Percentiles rank a stretch among this genome's conserved stretches.
Evolutionary conservation across 148 eudicot species (phyloP).

Genomic region (Arctostaphylos glauca): DNA sequence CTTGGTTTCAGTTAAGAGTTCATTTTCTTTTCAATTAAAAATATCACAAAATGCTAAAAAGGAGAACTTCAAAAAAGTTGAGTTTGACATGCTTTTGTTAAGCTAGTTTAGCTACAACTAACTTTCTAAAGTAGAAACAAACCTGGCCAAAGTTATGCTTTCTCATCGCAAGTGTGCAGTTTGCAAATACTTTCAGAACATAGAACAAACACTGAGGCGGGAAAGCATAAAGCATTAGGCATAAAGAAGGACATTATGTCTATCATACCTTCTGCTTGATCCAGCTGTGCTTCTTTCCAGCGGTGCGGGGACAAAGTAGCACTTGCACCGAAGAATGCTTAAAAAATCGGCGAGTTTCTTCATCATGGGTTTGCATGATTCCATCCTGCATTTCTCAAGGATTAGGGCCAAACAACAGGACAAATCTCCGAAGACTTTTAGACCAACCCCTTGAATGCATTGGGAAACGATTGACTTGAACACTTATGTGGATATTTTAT

Average conservation of each 20-base stretch:
- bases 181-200: background rate
- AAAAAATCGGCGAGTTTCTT: conserved; percentile 91
- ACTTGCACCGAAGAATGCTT: conserved; percentile 97
- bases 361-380: conserved; percentile 94
- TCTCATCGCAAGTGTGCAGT: background rate
- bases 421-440: background rate
- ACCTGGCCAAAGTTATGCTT: background rate
- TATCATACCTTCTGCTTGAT: conserved; percentile 68
- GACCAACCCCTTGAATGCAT: background rate
- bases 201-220: background rate
- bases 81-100: background rate
- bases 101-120: background rate
- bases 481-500: too few relatives aligned
- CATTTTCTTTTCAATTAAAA: background rate
- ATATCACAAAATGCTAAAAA: background rate
- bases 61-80: background rate
- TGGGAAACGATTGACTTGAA: background rate
- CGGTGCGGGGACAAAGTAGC: conserved; percentile 75
- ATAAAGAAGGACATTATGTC: background rate
- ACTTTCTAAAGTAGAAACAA: background rate
- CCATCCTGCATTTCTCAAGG: conserved; percentile 67
- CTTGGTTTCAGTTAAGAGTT: background rate
- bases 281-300: conserved; percentile 94
- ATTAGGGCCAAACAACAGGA: background rate
- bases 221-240: background rate